Evolutionary conservation across 257 asterid species (phyloP).

Genomic region (Fraxinus quadrangulata): DNA sequence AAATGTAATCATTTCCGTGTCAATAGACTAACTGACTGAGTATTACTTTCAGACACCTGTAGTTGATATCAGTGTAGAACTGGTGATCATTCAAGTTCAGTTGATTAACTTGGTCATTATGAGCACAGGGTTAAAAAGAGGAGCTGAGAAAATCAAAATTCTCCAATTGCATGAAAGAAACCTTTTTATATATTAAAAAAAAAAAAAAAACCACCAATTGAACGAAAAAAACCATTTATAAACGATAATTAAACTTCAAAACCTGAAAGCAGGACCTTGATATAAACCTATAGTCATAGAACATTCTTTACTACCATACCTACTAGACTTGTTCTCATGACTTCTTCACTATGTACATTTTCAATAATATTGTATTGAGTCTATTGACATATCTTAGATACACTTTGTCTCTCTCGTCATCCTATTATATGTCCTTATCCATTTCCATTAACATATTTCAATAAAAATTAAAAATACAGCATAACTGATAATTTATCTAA

Average conservation of each 20-base stretch:
- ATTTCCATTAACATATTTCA: not conserved
- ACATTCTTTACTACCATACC: not conserved
- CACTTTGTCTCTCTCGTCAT: not conserved
- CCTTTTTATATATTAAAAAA: too few relatives aligned
- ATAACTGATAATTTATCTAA: not conserved
- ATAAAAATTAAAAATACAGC: not conserved
- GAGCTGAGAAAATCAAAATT: not conserved
- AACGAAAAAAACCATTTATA: not conserved
- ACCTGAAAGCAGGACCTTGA: not conserved
- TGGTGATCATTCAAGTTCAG: not conserved
- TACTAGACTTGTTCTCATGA: not conserved
- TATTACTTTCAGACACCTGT: not conserved
- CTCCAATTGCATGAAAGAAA: not conserved
- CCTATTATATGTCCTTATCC: not conserved
- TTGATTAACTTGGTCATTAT: not conserved
- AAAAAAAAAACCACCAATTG: too few relatives aligned
- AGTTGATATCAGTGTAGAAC: not conserved
- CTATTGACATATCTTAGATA: not conserved
- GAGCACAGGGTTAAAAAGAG: not conserved
- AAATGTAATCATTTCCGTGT: not conserved
- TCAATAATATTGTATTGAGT: not conserved
- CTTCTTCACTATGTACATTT: not conserved
- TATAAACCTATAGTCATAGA: not conserved
- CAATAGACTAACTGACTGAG: not conserved
- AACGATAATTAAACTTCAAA: not conserved